Evolutionary conservation across 1,284 basidiomycete genomes (phyloP).

Genomic region (Trametes sp.): DNA sequence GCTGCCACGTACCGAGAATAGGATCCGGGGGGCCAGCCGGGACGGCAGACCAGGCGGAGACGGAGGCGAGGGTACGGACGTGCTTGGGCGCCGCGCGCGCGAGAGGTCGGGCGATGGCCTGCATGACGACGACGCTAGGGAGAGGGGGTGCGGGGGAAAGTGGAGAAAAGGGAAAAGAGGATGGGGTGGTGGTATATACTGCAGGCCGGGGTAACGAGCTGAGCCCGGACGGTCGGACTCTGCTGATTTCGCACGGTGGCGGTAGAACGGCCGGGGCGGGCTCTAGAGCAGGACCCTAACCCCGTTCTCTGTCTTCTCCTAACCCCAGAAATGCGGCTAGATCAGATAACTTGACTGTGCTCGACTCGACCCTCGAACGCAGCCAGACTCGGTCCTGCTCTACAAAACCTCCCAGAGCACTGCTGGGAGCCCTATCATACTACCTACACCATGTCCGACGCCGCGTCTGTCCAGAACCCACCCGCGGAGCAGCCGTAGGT

Average conservation of each 20-base stretch:
- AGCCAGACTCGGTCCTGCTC: slow-evolving; percentile 9
- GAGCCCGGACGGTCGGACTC: slow-evolving; percentile 1
- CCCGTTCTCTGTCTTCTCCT: slow-evolving; percentile 11
- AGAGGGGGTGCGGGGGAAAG: slow-evolving; percentile 18
- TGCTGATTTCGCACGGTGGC: slow-evolving; percentile 25
- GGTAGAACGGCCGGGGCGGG: slow-evolving; percentile 31
- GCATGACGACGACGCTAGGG: slow-evolving; percentile 37
- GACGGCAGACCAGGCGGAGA: slow-evolving; percentile 87
- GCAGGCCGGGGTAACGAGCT: slow-evolving; percentile 7
- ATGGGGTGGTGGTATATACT: slow-evolving; percentile 22
- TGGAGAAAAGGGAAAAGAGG: slow-evolving; percentile 17
- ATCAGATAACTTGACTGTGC: slow-evolving; percentile 32
- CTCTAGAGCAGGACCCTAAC: slow-evolving; percentile 23
- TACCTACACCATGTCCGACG: slow-evolving; percentile 26
- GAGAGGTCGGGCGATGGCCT: slow-evolving; percentile 46
- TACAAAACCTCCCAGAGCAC: slow-evolving; percentile 22
- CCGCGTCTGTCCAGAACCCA: slow-evolving; percentile 27
- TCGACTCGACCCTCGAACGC: slow-evolving; percentile 29
- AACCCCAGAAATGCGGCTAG: slow-evolving; percentile 27
- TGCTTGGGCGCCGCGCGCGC: slow-evolving; percentile 41
- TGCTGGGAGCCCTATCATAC: slow-evolving; percentile 8
- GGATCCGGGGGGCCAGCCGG: slow-evolving; percentile 92
- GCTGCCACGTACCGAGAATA: slow-evolving; percentile 78
- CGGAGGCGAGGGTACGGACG: slow-evolving; percentile 43
- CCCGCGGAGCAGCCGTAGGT: slow-evolving; percentile 36